A percentile compares a stretch with the other conserved stretches of the same genome.
Evolutionary conservation across 179 eudicot genomes (phyloP).

Genomic region (Sideroxylon spinosum): DNA sequence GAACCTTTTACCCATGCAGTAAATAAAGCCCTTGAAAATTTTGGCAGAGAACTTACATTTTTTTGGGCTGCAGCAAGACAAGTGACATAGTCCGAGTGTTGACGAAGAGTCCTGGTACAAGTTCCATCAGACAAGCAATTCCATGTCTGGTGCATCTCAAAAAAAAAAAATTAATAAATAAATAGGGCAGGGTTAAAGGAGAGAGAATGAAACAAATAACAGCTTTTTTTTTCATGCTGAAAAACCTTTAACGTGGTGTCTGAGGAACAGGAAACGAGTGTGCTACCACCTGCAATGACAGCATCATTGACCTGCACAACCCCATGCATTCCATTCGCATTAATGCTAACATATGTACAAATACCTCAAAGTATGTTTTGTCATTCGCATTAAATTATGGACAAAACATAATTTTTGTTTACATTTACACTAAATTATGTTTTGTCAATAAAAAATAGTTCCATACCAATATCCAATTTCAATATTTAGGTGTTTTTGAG

Average conservation of each 20-base stretch:
- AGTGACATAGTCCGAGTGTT: slow-evolving; percentile 94
- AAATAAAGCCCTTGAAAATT: background rate
- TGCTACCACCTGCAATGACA: slow-evolving; percentile 75
- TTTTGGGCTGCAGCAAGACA: slow-evolving; percentile 87
- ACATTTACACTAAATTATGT: no score
- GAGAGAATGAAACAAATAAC: background rate
- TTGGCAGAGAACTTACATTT: slow-evolving; percentile 54
- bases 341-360: background rate
- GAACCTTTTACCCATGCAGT: slow-evolving; percentile 2
- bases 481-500: slow-evolving; percentile 1
- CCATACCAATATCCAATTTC: background rate
- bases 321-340: slow-evolving; percentile 9
- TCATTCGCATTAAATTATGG: no score
- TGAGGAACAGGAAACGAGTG: slow-evolving; percentile 94
- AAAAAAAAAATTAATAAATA: slow-evolving; percentile 11
- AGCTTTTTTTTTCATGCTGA: background rate
- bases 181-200: background rate
- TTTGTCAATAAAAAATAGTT: background rate
- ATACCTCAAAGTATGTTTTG: background rate
- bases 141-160: slow-evolving; percentile 62
- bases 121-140: slow-evolving; percentile 76
- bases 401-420: no score
- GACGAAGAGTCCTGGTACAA: slow-evolving; percentile 77
- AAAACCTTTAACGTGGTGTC: slow-evolving; percentile 89
- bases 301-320: slow-evolving; percentile 86